phyloP scores from a whole-genome alignment of 345 rosid species.

The Luvunga scandens region DNA sequence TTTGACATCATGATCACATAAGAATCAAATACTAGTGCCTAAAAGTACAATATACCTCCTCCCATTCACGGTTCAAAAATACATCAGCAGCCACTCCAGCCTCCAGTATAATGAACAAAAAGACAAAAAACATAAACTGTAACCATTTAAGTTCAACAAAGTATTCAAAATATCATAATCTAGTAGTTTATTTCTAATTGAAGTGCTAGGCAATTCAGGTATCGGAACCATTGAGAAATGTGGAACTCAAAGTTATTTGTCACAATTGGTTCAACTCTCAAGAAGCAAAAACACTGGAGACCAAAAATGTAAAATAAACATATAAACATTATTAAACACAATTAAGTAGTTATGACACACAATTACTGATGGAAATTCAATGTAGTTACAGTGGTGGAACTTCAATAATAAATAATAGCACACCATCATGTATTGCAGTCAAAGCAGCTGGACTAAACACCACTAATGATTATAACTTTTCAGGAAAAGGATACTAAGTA shows the following conservation, averaged over 20 bases:
- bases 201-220: not conserved
- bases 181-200: no score
- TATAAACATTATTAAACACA: not conserved
- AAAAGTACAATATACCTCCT: conserved; percentile 46
- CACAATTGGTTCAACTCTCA: conserved; percentile 2
- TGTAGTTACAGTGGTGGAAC: not conserved
- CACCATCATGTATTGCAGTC: not conserved
- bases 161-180: not conserved
- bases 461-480: not conserved
- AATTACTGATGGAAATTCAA: not conserved
- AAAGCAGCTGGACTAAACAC: not conserved
- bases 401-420: not conserved
- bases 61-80: conserved; percentile 76
- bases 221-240: not conserved
- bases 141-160: conserved; percentile 28
- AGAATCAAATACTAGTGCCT: not conserved
- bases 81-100: conserved; percentile 74
- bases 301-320: not conserved
- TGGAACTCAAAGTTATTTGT: not conserved
- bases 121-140: conserved; percentile 75
- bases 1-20: not conserved
- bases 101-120: conserved; percentile 69
- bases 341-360: not conserved
- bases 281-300: not conserved
- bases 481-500: conserved; percentile 56